phyloP scores from a whole-genome alignment of 2,329 filamentous ascomycete genomes.

The Ceratocystis harringtonii region DNA sequence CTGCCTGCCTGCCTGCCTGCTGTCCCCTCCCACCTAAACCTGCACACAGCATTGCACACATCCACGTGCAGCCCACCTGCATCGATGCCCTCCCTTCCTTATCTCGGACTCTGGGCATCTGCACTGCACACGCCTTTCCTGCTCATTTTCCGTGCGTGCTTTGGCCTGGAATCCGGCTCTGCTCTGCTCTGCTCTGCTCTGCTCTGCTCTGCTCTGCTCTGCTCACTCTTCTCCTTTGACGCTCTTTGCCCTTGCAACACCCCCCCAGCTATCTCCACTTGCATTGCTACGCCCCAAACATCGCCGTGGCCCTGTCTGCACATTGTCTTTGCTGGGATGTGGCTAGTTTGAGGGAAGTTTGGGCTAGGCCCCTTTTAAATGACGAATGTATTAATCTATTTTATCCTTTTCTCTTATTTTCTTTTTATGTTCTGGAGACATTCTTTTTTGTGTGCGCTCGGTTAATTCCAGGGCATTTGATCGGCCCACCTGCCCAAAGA shows the following conservation, averaged over 20 bases:
- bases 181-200: background rate
- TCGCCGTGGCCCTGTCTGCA: conserved; percentile 5
- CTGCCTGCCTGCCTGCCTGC: too few species aligned
- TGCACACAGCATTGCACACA: too few species aligned
- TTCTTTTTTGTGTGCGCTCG: background rate
- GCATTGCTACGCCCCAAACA: background rate
- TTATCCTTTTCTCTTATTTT: background rate
- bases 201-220: too few species aligned
- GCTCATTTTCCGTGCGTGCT: too few species aligned
- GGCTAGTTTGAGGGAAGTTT: background rate
- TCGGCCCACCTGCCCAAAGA: background rate
- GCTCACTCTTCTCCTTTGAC: background rate
- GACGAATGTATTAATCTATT: background rate
- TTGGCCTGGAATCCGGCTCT: background rate
- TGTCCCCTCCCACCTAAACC: too few species aligned
- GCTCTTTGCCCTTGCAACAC: background rate
- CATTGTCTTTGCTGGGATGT: conserved; percentile 3
- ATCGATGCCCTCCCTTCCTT: too few species aligned
- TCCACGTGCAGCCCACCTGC: too few species aligned
- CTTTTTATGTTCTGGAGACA: background rate
- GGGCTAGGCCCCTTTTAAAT: background rate
- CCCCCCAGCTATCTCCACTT: background rate
- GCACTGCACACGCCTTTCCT: too few species aligned
- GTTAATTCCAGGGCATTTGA: conserved; percentile 3
- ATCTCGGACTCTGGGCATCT: too few species aligned